Evolutionary conservation across 1,139 yeast species (phyloP), one percentile per base, ranked within the genome.

Genomic region (Chernovozyma aurita): DNA sequence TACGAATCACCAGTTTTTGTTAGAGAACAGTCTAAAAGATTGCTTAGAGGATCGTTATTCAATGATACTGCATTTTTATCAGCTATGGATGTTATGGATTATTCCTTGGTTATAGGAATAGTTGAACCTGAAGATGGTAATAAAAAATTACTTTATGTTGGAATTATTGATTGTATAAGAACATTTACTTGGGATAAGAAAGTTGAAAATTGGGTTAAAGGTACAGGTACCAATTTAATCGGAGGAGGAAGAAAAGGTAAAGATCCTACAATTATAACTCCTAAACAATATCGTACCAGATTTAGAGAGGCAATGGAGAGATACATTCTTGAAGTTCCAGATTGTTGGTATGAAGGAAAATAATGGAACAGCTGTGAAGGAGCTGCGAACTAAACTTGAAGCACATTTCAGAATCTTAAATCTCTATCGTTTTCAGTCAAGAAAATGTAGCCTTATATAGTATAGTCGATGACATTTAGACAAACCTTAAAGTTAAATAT

Each of bases 171-270:
- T 58, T 94, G 95, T 70, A 80, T 94, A 36, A 65, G 98, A 38
- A 88, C 98, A 0, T 94, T 90, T 50, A 94, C 99, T 0, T 94
- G 99, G 99, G 99, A 94, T 54, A 94, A 94, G 59, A 92, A 90
- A 59, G 78, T 94, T 18, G 99, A 94, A 56, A 88, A 95, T 56
- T 94, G 98, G 98, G 98, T 94, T 29, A 94, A 94, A 55, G 98
- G 95, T 42, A 76, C 82, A 46, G 28, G 28, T 14, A 68, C 61
- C 38, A 95, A 95, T 12, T 65, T 94, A 31, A 95, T 88, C 34
- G 77, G 83, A 2, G 77, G 83, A 2, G 63, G 61, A 27, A 86
- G 85, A 36, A 86, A 87, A 37, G 88, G 90, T 2, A 88, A 85
- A 50, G 96, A 87, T 47, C 99, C 99, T 0, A 94, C 99, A 0